Evolutionary conservation across 345 rosid genomes (phyloP).

Genomic region (Crucihimalaya himalaica): DNA sequence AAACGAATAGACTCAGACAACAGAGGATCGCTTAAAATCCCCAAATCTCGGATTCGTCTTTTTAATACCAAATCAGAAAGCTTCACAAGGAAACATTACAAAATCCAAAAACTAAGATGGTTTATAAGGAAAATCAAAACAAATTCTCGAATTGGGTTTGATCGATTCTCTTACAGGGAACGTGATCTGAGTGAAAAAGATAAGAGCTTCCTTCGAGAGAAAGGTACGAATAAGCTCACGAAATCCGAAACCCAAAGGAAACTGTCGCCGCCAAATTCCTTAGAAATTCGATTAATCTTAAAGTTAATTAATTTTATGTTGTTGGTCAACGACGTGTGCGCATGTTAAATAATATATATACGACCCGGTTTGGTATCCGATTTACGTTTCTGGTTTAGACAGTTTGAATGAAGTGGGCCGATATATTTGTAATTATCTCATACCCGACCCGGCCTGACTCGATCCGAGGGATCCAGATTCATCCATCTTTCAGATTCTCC

Average conservation of each 20-base stretch:
- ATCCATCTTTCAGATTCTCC: neutral
- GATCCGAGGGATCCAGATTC: neutral
- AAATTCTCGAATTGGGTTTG: constrained; percentile 30
- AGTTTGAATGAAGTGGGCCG: neutral
- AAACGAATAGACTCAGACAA: neutral
- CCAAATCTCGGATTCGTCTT: constrained; percentile 25
- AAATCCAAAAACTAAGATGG: constrained; percentile 16
- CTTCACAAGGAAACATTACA: constrained; percentile 20
- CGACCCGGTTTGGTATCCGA: constrained; percentile 9
- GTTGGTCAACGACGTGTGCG: constrained; percentile 32
- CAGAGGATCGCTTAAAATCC: constrained; percentile 16
- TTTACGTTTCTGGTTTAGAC: neutral
- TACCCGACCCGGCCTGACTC: neutral
- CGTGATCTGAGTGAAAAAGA: constrained; percentile 28
- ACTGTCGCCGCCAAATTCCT: constrained; percentile 41
- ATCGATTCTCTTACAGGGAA: constrained; percentile 39
- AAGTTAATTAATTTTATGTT: neutral
- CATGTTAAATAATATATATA: constrained; percentile 13
- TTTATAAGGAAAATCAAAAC: neutral
- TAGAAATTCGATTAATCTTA: neutral
- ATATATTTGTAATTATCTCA: neutral
- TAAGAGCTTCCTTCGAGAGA: constrained; percentile 38
- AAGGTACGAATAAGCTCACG: constrained; percentile 38
- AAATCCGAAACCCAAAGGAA: constrained; percentile 33
- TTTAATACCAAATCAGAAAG: constrained; percentile 19